Evolutionary conservation across 2,329 filamentous ascomycete species (phyloP), one percentile per base, ranked within the genome.

Genomic region (Cercospora nicotianae): DNA sequence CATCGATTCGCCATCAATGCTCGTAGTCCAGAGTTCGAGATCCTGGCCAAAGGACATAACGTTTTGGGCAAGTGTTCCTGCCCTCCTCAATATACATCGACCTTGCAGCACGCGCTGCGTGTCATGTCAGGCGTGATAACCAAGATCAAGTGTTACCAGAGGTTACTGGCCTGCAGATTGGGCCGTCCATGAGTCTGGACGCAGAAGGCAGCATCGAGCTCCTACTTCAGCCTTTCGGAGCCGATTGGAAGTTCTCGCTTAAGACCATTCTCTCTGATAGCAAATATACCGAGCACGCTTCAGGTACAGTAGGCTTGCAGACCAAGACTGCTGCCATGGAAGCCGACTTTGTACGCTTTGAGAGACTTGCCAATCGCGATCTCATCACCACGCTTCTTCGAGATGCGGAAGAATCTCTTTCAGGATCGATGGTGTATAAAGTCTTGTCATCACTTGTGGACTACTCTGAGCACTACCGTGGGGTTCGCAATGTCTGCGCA

Each of bases 391-490:
- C 48, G 7, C n/a, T 64, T 9, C 48, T 57, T 16, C 23, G n/a
- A 26, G 62, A 64, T 18, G 18, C 62, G 3, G 48, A 31, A 18
- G 48, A 57, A 9, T 64, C 62, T 6, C 48, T 64, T 16, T 51
- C 30, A 18, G 62, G 62, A 30, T 28, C 51, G 23, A 64, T 64
- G 62, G 62, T 64, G n/a, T 64, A 64, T n/a, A 57, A 58, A 45
- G 30, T 58, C 2, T 12, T 64, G 48, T 57, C 30, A 26, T 57
- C 48, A 36, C 48, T 64, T 18, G 62, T 64, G n/a, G 62, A 64
- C 48, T 64, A 64, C 31, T 18, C 51, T 51, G 48, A 57, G 31
- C 10, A 26, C 23, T 64, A 64, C 23, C 62, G 62, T 2, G 53
- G 62, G 10, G 48, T 64, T 16, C 62, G 53, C 30, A 13, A 31